These are phyloP conservation scores for Annulohypoxylon moriforme DNA, from an alignment of 495 filamentous ascomycete genomes.

Conservation along the genomic window DNA sequence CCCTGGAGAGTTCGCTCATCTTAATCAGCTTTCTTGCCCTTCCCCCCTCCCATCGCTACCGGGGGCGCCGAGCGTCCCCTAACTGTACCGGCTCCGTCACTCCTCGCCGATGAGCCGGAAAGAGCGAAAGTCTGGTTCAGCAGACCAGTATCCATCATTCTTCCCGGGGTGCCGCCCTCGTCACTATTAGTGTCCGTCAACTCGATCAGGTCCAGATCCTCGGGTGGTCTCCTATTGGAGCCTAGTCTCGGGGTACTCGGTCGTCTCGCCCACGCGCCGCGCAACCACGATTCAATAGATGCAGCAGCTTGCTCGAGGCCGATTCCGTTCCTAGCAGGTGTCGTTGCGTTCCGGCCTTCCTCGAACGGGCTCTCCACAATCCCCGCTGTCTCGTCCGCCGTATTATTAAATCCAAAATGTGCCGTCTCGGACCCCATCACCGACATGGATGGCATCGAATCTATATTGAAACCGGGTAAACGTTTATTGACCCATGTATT, in stretches of 20 bases:
- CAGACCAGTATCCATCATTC: constrained; percentile 25
- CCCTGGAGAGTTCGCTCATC: not conserved
- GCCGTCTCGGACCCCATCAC: constrained; percentile 62
- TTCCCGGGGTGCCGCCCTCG: constrained; percentile 44
- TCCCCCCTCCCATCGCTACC: not conserved
- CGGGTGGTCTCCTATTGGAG: constrained; percentile 50
- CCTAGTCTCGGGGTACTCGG: constrained; percentile 61
- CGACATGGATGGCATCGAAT: constrained; percentile 65
- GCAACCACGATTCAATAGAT: constrained; percentile 88
- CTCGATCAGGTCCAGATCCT: constrained; percentile 82
- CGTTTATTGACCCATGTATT: constrained; percentile 83
- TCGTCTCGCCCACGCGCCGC: constrained; percentile 75
- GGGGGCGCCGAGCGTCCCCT: constrained; percentile 41
- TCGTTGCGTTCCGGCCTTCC: constrained; percentile 52
- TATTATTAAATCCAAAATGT: constrained; percentile 59
- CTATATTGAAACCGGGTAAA: constrained; percentile 74
- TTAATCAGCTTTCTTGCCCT: constrained; percentile 56
- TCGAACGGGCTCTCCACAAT: constrained; percentile 65
- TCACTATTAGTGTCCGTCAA: constrained; percentile 72
- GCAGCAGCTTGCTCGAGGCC: constrained; percentile 84
- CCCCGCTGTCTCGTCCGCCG: constrained; percentile 45
- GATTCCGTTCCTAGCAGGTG: constrained; percentile 50
- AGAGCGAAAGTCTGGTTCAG: constrained; percentile 33
- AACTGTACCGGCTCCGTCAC: constrained; percentile 44
- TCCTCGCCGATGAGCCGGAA: constrained; percentile 49